Conservation (phyloP, 805 yeast genomes). For the Candida suzukii region DNA sequence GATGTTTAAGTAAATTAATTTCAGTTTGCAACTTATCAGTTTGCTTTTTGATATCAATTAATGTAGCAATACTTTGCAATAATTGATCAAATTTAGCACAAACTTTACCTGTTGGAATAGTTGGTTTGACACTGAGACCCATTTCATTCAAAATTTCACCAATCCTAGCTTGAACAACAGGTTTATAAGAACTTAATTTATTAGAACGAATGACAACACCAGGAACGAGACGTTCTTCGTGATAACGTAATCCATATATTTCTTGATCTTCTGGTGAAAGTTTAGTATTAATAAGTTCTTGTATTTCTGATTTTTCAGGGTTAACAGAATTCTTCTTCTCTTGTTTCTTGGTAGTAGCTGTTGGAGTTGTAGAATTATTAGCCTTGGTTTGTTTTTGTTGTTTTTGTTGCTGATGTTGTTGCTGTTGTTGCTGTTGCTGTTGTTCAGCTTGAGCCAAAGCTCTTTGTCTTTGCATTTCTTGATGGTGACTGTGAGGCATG, state of each 20-base stretch:
- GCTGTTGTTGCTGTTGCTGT: too few relatives aligned
- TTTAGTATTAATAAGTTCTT: conserved; percentile 38
- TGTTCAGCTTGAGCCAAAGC: not conserved
- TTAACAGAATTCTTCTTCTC: conserved; percentile 7
- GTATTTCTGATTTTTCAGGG: conserved; percentile 18
- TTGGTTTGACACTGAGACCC: conserved; percentile 74
- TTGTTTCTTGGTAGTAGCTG: conserved; percentile 11
- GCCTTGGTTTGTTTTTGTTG: not conserved
- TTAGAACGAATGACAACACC: conserved; percentile 82
- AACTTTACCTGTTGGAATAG: conserved; percentile 78
- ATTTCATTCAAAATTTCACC: conserved; percentile 64
- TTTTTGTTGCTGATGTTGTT: conserved; percentile 9
- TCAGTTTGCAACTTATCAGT: conserved; percentile 86
- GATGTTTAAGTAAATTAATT: conserved; percentile 37
- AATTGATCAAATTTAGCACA: conserved; percentile 72
- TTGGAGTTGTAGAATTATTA: conserved; percentile 30
- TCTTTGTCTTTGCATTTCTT: conserved; percentile 2
- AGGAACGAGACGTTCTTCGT: conserved; percentile 63
- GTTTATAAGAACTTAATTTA: conserved; percentile 71
- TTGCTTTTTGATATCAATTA: conserved; percentile 80
- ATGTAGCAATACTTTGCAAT: conserved; percentile 57
- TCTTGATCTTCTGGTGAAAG: conserved; percentile 75
- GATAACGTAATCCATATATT: conserved; percentile 76
- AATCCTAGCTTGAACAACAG: conserved; percentile 62
- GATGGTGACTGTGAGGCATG: conserved; percentile 33